Percentiles rank a stretch among this genome's conserved stretches.
Conservation (phyloP, 2,329 filamentous ascomycete genomes). For the Stagonosporopsis rhizophila region DNA sequence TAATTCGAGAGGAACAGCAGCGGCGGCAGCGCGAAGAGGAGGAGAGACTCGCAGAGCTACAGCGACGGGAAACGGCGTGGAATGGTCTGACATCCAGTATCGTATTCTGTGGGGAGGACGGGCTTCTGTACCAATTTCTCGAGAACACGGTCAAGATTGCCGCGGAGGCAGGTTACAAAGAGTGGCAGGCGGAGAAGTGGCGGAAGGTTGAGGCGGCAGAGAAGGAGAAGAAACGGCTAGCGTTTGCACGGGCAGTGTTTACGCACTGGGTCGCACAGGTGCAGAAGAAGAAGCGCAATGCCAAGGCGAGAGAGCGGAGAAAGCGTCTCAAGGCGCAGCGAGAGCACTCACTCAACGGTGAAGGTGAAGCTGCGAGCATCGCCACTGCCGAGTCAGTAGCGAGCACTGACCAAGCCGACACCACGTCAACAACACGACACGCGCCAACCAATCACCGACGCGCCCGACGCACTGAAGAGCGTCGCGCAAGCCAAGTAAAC, state of each 20-base stretch:
- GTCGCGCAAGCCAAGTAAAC: conserved; percentile 13
- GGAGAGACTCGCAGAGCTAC: conserved; percentile 22
- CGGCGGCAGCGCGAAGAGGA: conserved; percentile 32
- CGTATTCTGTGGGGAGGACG: conserved; percentile 47
- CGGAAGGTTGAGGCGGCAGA: conserved; percentile 29
- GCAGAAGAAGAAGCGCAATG: conserved; percentile 34
- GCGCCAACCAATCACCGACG: conserved; percentile 25
- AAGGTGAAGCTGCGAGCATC: conserved; percentile 12
- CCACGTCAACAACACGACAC: conserved; percentile 21
- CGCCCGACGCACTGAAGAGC: conserved; percentile 29
- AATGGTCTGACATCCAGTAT: conserved; percentile 48
- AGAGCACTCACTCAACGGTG: conserved; percentile 16
- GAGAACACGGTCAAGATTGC: conserved; percentile 49
- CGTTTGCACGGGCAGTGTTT: conserved; percentile 30
- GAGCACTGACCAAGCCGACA: conserved; percentile 13
- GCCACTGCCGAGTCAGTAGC: conserved; percentile 6
- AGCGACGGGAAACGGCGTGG: conserved; percentile 32
- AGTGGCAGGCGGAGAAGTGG: conserved; percentile 42
- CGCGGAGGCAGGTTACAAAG: conserved; percentile 41
- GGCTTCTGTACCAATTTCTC: conserved; percentile 56
- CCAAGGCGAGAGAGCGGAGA: conserved; percentile 33
- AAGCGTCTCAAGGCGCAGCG: conserved; percentile 34
- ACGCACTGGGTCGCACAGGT: conserved; percentile 33
- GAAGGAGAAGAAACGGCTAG: conserved; percentile 23
- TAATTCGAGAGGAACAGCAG: conserved; percentile 28